phyloP scores from a whole-genome alignment of 2,329 filamentous ascomycete species.

The Penicillium sp. region DNA sequence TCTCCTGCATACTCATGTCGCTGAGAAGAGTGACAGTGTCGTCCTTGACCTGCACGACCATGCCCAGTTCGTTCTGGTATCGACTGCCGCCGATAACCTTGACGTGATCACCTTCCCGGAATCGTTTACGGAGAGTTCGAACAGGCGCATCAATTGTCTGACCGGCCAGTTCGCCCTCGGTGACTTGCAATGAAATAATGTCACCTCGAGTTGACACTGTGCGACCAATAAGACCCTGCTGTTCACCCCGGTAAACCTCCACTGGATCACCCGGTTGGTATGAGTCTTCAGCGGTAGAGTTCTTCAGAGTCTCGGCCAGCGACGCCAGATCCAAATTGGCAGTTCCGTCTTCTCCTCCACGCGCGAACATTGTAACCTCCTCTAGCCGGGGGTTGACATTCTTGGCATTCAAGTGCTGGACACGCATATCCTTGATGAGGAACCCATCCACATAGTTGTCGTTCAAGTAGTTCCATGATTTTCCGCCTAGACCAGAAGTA shows the following conservation, averaged over 20 bases:
- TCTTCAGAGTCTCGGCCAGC: conserved; percentile 84
- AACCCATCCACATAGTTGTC: conserved; percentile 93
- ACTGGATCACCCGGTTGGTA: conserved; percentile 95
- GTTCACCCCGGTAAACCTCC: conserved; percentile 92
- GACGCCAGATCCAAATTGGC: conserved; percentile 92
- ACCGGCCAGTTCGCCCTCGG: conserved; percentile 75
- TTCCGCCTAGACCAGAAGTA: conserved; percentile 55
- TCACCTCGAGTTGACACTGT: conserved; percentile 84
- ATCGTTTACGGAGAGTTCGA: conserved; percentile 87
- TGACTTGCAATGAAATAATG: conserved; percentile 84
- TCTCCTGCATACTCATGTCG: conserved; percentile 87
- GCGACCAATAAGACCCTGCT: conserved; percentile 83
- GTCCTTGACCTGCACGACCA: conserved; percentile 90
- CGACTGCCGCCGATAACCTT: conserved; percentile 96
- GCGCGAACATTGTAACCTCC: conserved; percentile 91
- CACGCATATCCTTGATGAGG: conserved; percentile 88
- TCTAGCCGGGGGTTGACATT: conserved; percentile 91
- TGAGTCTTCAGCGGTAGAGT: conserved; percentile 73
- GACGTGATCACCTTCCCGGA: conserved; percentile 92
- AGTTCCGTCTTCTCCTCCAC: conserved; percentile 83
- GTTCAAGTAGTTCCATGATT: conserved; percentile 78
- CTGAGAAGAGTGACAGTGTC: conserved; percentile 91
- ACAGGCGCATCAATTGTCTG: conserved; percentile 89
- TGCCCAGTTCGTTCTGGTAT: conserved; percentile 92
- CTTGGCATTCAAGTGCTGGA: conserved; percentile 78